Conservation (phyloP, 208 protist genomes). For the Willaertia magna region DNA sequence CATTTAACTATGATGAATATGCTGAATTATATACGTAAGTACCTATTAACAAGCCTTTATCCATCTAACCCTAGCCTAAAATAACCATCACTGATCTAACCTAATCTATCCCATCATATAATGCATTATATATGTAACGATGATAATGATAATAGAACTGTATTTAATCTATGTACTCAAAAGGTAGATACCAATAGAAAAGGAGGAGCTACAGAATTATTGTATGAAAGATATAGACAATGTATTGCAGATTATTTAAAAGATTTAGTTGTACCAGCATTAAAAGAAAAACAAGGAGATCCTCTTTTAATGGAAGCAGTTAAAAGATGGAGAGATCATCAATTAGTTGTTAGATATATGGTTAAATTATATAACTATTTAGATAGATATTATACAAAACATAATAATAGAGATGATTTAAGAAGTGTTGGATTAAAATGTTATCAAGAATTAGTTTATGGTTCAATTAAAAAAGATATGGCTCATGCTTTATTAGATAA, state of each 20-base stretch:
- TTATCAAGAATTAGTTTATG: not conserved
- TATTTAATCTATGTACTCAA: slow-evolving; percentile 4
- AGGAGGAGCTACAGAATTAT: not conserved
- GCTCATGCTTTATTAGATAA: not conserved
- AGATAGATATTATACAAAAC: slow-evolving; percentile 1
- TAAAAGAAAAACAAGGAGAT: slow-evolving; percentile 5
- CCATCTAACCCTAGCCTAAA: no score
- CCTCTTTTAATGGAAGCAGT: not conserved
- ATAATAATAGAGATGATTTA: not conserved
- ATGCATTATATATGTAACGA: not conserved
- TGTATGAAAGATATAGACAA: not conserved
- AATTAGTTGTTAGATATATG: not conserved
- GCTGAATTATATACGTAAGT: not conserved
- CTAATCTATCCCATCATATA: not conserved
- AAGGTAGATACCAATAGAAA: not conserved
- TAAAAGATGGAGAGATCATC: slow-evolving; percentile 1
- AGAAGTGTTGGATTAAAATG: not conserved
- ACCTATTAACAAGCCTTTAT: no score
- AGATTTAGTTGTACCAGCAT: not conserved
- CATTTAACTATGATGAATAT: not conserved
- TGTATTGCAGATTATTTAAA: not conserved
- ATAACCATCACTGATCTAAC: no score
- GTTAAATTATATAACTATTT: slow-evolving; percentile 5
- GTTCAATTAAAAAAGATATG: not conserved
- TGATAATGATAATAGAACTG: not conserved